phyloP scores from a whole-genome alignment of 495 filamentous ascomycete species.

The Bacidia rubella region DNA sequence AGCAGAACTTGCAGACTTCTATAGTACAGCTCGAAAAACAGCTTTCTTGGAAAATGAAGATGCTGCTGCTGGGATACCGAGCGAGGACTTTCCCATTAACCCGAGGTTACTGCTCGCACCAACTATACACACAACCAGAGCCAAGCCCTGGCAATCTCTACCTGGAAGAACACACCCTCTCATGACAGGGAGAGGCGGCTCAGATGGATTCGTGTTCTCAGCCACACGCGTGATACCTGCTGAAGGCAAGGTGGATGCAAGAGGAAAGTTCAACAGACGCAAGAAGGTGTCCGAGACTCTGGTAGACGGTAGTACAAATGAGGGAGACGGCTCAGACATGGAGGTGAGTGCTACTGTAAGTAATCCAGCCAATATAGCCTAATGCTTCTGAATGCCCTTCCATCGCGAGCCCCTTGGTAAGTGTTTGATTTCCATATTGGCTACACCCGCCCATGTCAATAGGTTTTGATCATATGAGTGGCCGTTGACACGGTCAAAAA shows the following conservation, averaged over 20 bases:
- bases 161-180: conserved; percentile 85
- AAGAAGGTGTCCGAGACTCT: conserved; percentile 19
- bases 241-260: conserved; percentile 63
- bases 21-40: conserved; percentile 58
- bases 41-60: conserved; percentile 45
- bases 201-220: conserved; percentile 84
- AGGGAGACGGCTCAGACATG: no score
- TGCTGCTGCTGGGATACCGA: conserved; percentile 38
- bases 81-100: conserved; percentile 66
- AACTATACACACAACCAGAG: conserved; percentile 61
- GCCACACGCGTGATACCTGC: conserved; percentile 68
- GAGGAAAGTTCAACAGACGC: conserved; percentile 58
- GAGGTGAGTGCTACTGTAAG: no score
- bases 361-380: no score
- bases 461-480: no score
- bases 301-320: not conserved
- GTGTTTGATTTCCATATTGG: no score
- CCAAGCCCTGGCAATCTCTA: conserved; percentile 74
- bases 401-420: no score
- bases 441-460: no score
- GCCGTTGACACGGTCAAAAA: no score
- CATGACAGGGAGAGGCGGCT: conserved; percentile 78
- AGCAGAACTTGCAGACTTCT: conserved; percentile 59
- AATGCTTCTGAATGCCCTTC: no score
- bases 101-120: conserved; percentile 70